Conservation (phyloP, 2,329 filamentous ascomycete species). For the Geosmithia putterillii region DNA sequence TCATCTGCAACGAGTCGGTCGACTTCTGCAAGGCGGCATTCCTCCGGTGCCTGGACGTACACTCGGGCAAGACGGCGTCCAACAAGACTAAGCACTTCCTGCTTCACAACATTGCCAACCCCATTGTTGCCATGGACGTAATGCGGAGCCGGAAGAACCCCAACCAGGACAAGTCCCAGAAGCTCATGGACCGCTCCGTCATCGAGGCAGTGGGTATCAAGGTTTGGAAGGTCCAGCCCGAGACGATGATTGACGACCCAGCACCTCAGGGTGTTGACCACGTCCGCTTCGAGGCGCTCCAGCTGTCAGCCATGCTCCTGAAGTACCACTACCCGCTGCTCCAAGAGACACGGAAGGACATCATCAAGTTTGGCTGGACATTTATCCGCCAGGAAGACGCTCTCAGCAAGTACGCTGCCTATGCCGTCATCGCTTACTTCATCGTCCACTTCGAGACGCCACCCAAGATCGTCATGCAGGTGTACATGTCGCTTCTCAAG, state of each 20-base stretch:
- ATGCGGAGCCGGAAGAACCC: conserved; percentile 64
- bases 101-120: conserved; percentile 86
- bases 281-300: conserved; percentile 88
- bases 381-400: conserved; percentile 97
- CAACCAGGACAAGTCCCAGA: conserved; percentile 44
- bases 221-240: conserved; percentile 83
- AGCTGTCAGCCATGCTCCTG: conserved; percentile 86
- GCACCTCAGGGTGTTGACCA: conserved; percentile 84
- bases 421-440: conserved; percentile 95
- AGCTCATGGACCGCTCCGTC: conserved; percentile 73
- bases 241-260: conserved; percentile 72
- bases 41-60: conserved; percentile 77
- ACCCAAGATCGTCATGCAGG: conserved; percentile 87
- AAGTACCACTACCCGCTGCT: conserved; percentile 87
- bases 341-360: conserved; percentile 87
- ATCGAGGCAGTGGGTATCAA: conserved; percentile 85
- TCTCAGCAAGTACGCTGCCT: conserved; percentile 97
- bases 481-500: conserved; percentile 82
- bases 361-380: conserved; percentile 98
- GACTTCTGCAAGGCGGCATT: conserved; percentile 78
- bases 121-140: conserved; percentile 91
- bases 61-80: conserved; percentile 63
- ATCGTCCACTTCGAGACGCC: conserved; percentile 96
- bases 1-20: conserved; percentile 74
- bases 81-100: conserved; percentile 91